These are phyloP conservation scores for Xylaria cubensis DNA, from an alignment of 495 filamentous ascomycete genomes.

Conservation along the genomic window DNA sequence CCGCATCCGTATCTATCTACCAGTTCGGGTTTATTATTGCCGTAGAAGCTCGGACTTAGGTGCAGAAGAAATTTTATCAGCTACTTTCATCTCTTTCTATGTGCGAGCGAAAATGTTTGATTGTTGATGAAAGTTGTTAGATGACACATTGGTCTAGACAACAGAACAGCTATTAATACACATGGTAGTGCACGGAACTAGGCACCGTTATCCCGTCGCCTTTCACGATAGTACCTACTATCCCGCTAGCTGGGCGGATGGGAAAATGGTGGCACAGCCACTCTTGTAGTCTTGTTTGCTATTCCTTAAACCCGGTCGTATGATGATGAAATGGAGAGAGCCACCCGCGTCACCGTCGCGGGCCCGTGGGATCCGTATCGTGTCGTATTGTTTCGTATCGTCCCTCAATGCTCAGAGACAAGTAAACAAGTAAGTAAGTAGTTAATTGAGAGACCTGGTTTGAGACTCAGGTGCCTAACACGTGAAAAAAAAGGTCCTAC, in stretches of 20 bases:
- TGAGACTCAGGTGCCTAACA: background rate
- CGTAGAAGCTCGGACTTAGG: background rate
- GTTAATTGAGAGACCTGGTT: background rate
- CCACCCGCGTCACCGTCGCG: background rate
- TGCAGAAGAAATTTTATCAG: background rate
- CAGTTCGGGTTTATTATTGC: background rate
- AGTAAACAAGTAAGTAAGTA: background rate
- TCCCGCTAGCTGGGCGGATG: background rate
- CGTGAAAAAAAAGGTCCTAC: background rate
- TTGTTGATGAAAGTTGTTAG: background rate
- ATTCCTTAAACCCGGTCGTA: background rate
- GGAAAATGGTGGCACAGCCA: background rate
- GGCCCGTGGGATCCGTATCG: background rate
- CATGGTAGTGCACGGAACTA: background rate
- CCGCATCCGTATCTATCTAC: background rate
- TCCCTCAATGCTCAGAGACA: background rate
- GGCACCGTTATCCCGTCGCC: background rate
- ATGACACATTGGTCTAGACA: background rate
- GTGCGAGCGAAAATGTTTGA: background rate
- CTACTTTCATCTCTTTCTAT: background rate
- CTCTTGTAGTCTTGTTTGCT: background rate
- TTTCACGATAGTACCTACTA: background rate
- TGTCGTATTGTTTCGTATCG: background rate
- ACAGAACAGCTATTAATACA: background rate
- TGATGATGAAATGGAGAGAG: background rate